Conservation (phyloP, 306 rosid genomes). For the Quillaja saponaria region DNA sequence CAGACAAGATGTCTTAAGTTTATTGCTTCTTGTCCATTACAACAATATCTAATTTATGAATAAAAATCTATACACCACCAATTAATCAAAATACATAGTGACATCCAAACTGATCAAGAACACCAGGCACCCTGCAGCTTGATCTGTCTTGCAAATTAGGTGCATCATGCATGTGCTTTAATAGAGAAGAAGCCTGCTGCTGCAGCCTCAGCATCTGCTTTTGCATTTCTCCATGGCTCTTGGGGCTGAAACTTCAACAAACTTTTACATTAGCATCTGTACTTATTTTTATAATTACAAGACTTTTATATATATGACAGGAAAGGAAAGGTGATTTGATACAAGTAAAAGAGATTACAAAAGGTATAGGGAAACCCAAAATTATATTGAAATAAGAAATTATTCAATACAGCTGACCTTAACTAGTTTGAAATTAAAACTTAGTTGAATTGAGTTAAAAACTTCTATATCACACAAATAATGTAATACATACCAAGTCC, state of each 20-base stretch:
- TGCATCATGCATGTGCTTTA: conserved; percentile 20
- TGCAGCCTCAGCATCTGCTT: conserved; percentile 76
- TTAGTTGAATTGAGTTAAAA: too few species aligned
- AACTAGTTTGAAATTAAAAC: too few species aligned
- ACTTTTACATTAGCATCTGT: too few species aligned
- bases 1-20: conserved; percentile 63
- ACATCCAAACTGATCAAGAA: conserved; percentile 44
- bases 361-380: too few species aligned
- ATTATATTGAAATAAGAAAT: too few species aligned
- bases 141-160: conserved; percentile 37
- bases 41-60: conserved; percentile 45
- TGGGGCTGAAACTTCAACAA: conserved; percentile 66
- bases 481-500: conserved; percentile 84
- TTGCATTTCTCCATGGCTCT: conserved; percentile 99
- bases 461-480: too few species aligned
- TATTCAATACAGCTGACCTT: too few species aligned
- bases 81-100: conserved; percentile 50
- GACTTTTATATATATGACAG: neutral
- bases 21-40: conserved; percentile 72
- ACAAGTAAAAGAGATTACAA: too few species aligned
- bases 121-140: conserved; percentile 31
- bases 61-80: conserved; percentile 67
- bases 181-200: neutral
- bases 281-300: neutral
- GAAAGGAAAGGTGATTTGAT: neutral